These are phyloP conservation scores for Gynochthodes officinalis DNA, from an alignment of 257 asterid species.

Conservation along the genomic window DNA sequence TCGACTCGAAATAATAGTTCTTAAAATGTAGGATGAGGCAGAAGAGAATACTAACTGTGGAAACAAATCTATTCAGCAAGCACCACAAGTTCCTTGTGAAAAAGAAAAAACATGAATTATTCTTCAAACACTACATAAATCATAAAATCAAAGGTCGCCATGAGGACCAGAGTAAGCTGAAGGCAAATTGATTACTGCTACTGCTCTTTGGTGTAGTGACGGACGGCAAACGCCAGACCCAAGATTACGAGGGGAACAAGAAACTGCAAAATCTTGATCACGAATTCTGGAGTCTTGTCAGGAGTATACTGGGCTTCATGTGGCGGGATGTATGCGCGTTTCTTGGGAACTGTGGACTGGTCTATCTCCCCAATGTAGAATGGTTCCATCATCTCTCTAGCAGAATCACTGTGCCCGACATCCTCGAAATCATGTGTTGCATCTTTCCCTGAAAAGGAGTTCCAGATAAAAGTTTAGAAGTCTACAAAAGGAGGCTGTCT, in stretches of 20 bases:
- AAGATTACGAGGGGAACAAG: constrained; percentile 72
- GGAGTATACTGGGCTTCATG: constrained; percentile 38
- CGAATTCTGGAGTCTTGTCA: constrained; percentile 54
- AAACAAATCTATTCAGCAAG: neutral
- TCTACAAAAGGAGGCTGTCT: no score
- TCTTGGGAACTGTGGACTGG: constrained; percentile 55
- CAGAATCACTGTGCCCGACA: constrained; percentile 75
- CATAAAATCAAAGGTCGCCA: constrained; percentile 6
- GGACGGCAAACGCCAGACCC: constrained; percentile 70
- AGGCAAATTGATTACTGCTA: constrained; percentile 25
- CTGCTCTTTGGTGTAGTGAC: constrained; percentile 71
- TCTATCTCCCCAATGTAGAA: constrained; percentile 71
- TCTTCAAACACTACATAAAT: constrained; percentile 25
- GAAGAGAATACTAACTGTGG: neutral
- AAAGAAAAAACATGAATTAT: neutral
- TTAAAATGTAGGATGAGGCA: neutral
- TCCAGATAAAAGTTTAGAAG: constrained; percentile 1
- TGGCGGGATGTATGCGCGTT: constrained; percentile 47
- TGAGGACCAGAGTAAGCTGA: constrained; percentile 8
- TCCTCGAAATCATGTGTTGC: constrained; percentile 84
- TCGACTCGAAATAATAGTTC: neutral
- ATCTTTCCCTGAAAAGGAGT: constrained; percentile 68
- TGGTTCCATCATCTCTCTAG: constrained; percentile 59
- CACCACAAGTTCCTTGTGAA: neutral
- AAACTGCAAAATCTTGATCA: constrained; percentile 69